Conservation (phyloP, 139 green algal species). For the Zygnema cylindricum region DNA sequence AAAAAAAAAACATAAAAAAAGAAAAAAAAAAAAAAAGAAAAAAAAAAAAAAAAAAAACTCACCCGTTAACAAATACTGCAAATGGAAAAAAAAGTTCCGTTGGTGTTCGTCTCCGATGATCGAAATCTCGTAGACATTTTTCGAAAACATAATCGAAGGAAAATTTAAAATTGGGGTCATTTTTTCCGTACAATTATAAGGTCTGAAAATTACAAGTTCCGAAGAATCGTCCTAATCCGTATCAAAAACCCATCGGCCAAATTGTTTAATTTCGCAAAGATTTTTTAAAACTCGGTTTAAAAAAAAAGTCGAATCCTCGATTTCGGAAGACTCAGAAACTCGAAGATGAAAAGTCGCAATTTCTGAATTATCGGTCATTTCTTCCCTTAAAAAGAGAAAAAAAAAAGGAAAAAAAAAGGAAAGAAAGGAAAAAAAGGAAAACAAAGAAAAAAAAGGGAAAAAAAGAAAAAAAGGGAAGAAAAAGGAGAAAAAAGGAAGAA, state of each 20-base stretch:
- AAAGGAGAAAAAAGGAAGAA: no score
- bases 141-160: background rate
- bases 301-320: background rate
- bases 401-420: no score
- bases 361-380: no score
- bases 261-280: background rate
- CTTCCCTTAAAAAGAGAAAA: no score
- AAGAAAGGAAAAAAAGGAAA: no score
- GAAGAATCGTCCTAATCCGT: background rate
- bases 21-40: no score
- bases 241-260: background rate
- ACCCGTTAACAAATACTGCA: constrained; percentile 32
- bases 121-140: constrained; percentile 13
- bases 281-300: background rate
- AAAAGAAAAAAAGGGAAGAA: no score
- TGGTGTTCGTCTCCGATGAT: constrained; percentile 28
- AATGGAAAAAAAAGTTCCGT: constrained; percentile 4
- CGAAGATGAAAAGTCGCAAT: background rate
- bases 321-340: background rate
- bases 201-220: background rate
- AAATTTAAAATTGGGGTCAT: background rate
- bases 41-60: no score
- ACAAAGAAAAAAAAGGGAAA: no score
- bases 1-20: no score
- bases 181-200: background rate